phyloP scores from a whole-genome alignment of 768 basidiomycete genomes.

The Boletales sp. region DNA sequence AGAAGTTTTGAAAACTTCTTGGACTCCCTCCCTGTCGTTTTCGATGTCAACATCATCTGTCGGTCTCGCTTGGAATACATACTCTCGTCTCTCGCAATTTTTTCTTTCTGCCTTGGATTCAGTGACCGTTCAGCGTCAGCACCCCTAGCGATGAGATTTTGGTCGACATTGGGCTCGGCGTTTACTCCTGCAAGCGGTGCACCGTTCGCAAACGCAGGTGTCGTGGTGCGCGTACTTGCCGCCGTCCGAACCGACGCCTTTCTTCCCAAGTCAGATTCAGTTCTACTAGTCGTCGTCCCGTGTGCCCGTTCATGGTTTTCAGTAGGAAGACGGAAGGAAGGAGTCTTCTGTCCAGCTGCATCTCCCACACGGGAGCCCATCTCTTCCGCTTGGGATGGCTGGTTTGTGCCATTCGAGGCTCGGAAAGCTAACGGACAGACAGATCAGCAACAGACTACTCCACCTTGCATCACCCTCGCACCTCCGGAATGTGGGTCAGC shows the following conservation, averaged over 20 bases:
- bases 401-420: no score
- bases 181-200: constrained; percentile 50
- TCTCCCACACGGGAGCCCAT: neutral
- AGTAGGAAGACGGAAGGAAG: constrained; percentile 22
- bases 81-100: constrained; percentile 54
- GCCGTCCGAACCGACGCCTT: constrained; percentile 22
- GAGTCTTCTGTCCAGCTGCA: constrained; percentile 1
- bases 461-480: neutral
- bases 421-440: no score
- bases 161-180: constrained; percentile 40
- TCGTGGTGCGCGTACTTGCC: constrained; percentile 15
- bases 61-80: constrained; percentile 9
- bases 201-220: constrained; percentile 47
- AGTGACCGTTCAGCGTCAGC: constrained; percentile 46
- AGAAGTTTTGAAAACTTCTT: constrained; percentile 67
- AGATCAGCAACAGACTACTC: neutral
- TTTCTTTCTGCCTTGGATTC: constrained; percentile 48
- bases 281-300: neutral
- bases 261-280: constrained; percentile 5
- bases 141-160: constrained; percentile 39
- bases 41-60: neutral
- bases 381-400: neutral
- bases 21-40: constrained; percentile 48
- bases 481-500: neutral
- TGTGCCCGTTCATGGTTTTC: constrained; percentile 1